These are phyloP conservation scores for Pseudofabraea citricarpa DNA, from an alignment of 2,329 filamentous ascomycete species.

Conservation along the genomic window DNA sequence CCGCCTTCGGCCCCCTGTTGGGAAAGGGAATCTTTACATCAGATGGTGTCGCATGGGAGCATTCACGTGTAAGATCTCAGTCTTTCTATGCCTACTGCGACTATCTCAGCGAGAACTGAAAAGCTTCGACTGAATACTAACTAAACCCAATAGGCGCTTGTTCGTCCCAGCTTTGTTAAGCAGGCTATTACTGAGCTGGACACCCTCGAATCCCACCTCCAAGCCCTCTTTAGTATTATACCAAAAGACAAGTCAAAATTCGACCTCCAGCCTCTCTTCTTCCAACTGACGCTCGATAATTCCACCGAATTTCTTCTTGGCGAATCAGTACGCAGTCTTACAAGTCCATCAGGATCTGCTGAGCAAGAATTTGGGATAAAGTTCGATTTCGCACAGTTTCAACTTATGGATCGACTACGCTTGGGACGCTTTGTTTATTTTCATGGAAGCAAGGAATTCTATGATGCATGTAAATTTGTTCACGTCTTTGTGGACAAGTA, in stretches of 20 bases:
- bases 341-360: constrained; percentile 7
- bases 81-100: not conserved
- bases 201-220: constrained; percentile 35
- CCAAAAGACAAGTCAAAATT: constrained; percentile 36
- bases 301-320: constrained; percentile 61
- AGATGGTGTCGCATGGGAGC: constrained; percentile 37
- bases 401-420: constrained; percentile 16
- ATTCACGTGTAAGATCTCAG: constrained; percentile 20
- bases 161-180: constrained; percentile 46
- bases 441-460: constrained; percentile 8
- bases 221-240: constrained; percentile 35
- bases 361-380: constrained; percentile 22
- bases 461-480: constrained; percentile 12
- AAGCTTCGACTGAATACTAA: constrained; percentile 6
- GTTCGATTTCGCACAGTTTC: constrained; percentile 27
- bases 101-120: not conserved
- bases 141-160: constrained; percentile 30
- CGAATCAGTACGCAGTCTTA: constrained; percentile 36
- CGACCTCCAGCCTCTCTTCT: constrained; percentile 51
- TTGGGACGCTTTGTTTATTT: constrained; percentile 4
- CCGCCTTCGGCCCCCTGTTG: constrained; percentile 37
- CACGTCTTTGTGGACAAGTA: constrained; percentile 10
- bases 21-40: constrained; percentile 51
- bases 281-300: constrained; percentile 49
- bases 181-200: constrained; percentile 45